Conservation (phyloP, 805 yeast genomes). For the Zygosaccharomyces kombuchaensis region DNA sequence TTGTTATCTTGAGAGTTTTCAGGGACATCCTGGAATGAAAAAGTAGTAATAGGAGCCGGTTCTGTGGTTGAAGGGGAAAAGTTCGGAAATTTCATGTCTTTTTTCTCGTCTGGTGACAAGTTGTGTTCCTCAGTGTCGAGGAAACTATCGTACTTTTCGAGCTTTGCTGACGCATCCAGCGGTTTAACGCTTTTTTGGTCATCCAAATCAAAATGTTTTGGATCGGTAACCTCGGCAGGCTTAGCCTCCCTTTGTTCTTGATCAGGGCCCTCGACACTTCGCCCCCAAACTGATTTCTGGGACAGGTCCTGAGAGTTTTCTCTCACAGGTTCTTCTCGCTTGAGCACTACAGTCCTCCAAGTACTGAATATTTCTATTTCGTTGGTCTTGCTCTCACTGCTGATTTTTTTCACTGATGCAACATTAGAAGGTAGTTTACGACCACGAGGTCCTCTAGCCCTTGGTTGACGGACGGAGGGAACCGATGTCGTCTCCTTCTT, state of each 20-base stretch:
- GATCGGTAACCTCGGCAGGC: background rate
- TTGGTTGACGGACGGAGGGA: slow-evolving; percentile 16
- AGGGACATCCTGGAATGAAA: background rate
- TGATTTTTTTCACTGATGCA: slow-evolving; percentile 38
- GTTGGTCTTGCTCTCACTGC: slow-evolving; percentile 17
- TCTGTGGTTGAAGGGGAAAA: background rate
- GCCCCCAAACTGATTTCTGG: background rate
- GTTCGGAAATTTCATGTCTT: background rate
- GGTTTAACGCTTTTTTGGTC: slow-evolving; percentile 1
- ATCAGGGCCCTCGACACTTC: background rate
- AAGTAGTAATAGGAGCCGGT: background rate
- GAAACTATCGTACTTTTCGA: background rate
- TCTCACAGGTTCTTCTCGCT: background rate
- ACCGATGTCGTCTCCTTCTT: slow-evolving; percentile 3
- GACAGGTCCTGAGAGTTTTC: background rate
- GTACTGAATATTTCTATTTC: slow-evolving; percentile 22
- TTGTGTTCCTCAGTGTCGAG: too few relatives aligned
- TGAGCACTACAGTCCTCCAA: slow-evolving; percentile 21
- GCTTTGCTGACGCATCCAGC: background rate
- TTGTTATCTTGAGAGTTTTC: background rate
- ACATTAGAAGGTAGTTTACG: slow-evolving; percentile 55
- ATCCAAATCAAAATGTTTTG: slow-evolving; percentile 1
- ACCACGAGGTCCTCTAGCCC: slow-evolving; percentile 73
- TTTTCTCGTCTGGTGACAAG: background rate
- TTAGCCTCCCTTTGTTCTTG: background rate